A percentile compares a stretch with the other conserved stretches of the same genome.
These are phyloP conservation scores for Planoprotostelium fungivorum DNA, from an alignment of 78 protist genomes.

Conservation along the genomic window DNA sequence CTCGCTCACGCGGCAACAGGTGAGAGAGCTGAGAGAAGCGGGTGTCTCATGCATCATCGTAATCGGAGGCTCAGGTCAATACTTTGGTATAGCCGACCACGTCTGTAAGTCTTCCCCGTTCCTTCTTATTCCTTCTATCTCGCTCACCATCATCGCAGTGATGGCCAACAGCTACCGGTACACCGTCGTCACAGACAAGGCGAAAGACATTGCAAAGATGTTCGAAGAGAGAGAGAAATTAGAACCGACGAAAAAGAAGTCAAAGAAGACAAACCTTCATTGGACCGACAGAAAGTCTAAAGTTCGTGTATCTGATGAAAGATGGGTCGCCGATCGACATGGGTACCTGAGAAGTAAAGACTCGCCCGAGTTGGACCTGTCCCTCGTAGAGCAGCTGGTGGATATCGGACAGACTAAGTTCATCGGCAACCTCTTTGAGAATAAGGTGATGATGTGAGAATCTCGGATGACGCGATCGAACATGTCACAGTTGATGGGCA, in stretches of 20 bases:
- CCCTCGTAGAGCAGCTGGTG: not conserved
- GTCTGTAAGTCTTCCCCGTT: not conserved
- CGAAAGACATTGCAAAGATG: not conserved
- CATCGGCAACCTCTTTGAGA: not conserved
- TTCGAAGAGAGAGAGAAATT: not conserved
- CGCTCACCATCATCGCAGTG: too few species aligned
- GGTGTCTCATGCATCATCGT: constrained; percentile 41
- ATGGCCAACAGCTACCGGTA: not conserved
- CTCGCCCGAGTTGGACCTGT: not conserved
- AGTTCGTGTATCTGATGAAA: not conserved
- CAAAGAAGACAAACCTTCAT: not conserved
- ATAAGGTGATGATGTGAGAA: not conserved
- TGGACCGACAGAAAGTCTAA: not conserved
- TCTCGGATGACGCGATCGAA: not conserved
- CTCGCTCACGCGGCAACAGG: not conserved
- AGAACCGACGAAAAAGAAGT: not conserved
- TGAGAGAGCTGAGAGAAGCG: constrained; percentile 2
- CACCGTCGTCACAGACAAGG: not conserved
- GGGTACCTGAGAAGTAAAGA: not conserved
- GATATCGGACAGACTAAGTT: not conserved
- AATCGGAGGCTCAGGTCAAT: constrained; percentile 63
- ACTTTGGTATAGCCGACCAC: not conserved
- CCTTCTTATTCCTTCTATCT: not conserved
- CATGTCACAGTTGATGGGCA: not conserved
- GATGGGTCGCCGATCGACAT: not conserved